Evolutionary conservation across 768 basidiomycete species (phyloP).

Genomic region (Boletus rubroflammeus): DNA sequence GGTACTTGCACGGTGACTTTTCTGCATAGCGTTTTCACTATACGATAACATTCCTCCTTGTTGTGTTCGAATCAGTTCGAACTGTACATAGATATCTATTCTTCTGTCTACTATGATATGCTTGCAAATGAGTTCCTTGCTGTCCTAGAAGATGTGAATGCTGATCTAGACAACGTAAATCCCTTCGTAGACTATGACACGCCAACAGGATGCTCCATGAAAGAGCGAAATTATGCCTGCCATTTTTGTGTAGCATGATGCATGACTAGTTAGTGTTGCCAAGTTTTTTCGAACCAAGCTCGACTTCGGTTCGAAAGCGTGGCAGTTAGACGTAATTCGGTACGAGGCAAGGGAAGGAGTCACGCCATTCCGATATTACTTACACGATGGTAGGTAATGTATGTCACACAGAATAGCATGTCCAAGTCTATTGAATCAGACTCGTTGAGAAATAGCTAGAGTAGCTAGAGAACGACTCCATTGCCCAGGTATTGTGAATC

Average conservation of each 20-base stretch:
- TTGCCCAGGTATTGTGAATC: too few species aligned
- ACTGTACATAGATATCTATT: slow-evolving; percentile 35
- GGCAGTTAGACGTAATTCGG: not conserved
- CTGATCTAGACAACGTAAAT: not conserved
- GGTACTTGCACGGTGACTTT: slow-evolving; percentile 20
- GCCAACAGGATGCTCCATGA: not conserved
- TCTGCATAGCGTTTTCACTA: slow-evolving; percentile 15
- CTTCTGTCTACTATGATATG: slow-evolving; percentile 20
- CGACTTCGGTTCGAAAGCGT: not conserved
- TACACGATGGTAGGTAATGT: too few species aligned
- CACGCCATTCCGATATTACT: not conserved
- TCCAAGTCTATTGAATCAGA: too few species aligned
- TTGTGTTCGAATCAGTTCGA: slow-evolving; percentile 19
- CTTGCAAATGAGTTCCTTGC: not conserved
- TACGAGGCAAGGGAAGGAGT: not conserved
- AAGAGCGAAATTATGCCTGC: not conserved
- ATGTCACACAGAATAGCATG: too few species aligned
- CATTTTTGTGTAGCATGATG: not conserved
- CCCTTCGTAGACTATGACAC: too few species aligned
- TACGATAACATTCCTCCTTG: slow-evolving; percentile 23
- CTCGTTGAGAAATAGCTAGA: too few species aligned
- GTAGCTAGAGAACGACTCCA: too few species aligned
- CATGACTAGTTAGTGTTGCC: too few species aligned
- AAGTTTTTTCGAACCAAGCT: too few species aligned
- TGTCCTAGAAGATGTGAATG: not conserved